Conservation (phyloP, 225 moss, liverwort and hornwort species). For the Pseudoscleropodium purum region DNA sequence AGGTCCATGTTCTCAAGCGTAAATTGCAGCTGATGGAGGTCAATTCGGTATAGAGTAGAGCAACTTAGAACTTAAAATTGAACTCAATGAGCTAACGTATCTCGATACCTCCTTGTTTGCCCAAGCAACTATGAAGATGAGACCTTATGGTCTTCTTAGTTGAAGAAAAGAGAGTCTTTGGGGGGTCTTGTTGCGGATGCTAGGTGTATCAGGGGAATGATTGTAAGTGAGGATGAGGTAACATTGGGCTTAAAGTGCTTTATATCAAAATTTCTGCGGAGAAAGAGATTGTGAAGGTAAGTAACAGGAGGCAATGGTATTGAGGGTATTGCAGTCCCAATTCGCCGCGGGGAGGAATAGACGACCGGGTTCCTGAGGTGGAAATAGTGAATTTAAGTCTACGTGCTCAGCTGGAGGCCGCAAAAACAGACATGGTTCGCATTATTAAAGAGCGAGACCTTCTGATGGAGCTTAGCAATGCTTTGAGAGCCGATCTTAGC, state of each 20-base stretch:
- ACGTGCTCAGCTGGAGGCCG: constrained; percentile 55
- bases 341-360: constrained; percentile 4
- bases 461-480: constrained; percentile 94
- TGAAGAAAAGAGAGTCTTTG: neutral
- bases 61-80: neutral
- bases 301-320: neutral
- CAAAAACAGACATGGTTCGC: constrained; percentile 60
- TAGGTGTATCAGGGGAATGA: neutral
- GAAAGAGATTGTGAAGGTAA: neutral
- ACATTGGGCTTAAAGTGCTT: neutral
- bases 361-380: constrained; percentile 34
- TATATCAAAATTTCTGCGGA: neutral
- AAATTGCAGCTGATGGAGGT: neutral
- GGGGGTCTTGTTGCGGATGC: neutral
- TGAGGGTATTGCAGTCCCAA: constrained; percentile 29
- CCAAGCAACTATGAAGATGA: neutral
- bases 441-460: constrained; percentile 81
- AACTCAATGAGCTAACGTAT: neutral
- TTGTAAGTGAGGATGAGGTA: neutral
- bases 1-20: neutral
- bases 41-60: neutral
- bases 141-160: neutral
- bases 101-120: neutral
- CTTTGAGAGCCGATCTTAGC: constrained; percentile 75
- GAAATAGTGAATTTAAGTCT: constrained; percentile 62